These are phyloP conservation scores for Leccinum subgranulosum DNA, from an alignment of 768 basidiomycete genomes.

Conservation along the genomic window DNA sequence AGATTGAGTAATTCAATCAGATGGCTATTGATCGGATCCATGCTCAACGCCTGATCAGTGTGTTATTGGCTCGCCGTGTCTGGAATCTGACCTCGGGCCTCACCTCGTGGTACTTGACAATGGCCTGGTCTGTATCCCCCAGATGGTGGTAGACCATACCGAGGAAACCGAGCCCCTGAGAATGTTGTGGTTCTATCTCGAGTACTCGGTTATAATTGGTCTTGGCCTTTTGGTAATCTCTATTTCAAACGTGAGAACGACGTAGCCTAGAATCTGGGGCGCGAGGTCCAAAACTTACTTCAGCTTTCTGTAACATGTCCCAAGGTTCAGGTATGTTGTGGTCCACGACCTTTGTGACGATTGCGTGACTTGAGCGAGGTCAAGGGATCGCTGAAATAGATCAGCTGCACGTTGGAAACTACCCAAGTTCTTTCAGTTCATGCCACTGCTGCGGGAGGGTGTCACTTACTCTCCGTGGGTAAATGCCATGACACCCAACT, in stretches of 20 bases:
- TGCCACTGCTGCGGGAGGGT: not conserved
- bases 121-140: constrained; percentile 72
- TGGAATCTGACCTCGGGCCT: constrained; percentile 14
- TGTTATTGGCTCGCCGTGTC: not conserved
- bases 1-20: constrained; percentile 78
- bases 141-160: constrained; percentile 85
- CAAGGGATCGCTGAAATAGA: constrained; percentile 72
- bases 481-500: constrained; percentile 90
- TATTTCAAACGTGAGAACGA: constrained; percentile 21
- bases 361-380: constrained; percentile 82
- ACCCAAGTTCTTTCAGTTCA: constrained; percentile 27
- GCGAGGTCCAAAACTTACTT: constrained; percentile 46
- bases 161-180: constrained; percentile 79
- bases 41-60: constrained; percentile 59
- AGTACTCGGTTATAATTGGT: constrained; percentile 74
- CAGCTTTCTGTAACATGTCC: constrained; percentile 81
- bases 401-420: constrained; percentile 73
- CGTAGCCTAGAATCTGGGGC: not conserved
- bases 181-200: constrained; percentile 81
- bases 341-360: constrained; percentile 84
- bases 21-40: constrained; percentile 81
- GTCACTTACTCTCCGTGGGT: constrained; percentile 73
- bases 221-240: constrained; percentile 63
- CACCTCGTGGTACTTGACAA: constrained; percentile 92
- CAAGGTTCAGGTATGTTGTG: constrained; percentile 88